These are phyloP conservation scores for Kluyveromyces marxianus DNA, from an alignment of 1,139 yeast genomes.

Conservation along the genomic window DNA sequence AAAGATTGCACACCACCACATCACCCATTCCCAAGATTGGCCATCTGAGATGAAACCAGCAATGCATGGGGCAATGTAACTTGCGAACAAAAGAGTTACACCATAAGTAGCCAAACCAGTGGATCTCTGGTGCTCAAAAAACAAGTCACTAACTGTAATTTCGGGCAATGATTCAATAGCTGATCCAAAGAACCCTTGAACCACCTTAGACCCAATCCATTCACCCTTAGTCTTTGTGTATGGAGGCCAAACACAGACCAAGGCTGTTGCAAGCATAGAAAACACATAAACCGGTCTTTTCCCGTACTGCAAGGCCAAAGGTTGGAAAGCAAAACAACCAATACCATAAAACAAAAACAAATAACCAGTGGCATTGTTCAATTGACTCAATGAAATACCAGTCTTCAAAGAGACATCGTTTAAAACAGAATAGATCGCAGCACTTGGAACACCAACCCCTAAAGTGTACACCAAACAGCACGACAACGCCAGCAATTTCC, in stretches of 20 bases:
- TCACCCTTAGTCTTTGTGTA: slow-evolving; percentile 35
- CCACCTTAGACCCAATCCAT: slow-evolving; percentile 33
- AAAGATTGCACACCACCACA: slow-evolving; percentile 40
- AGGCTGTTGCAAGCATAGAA: slow-evolving; percentile 33
- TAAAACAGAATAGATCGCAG: slow-evolving; percentile 41
- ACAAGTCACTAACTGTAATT: slow-evolving; percentile 42
- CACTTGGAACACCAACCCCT: slow-evolving; percentile 41
- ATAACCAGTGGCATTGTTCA: slow-evolving; percentile 48
- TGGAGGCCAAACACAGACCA: slow-evolving; percentile 40
- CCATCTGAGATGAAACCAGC: slow-evolving; percentile 44
- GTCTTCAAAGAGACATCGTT: slow-evolving; percentile 37
- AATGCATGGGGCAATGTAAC: slow-evolving; percentile 39
- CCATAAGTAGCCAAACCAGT: slow-evolving; percentile 41
- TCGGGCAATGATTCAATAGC: slow-evolving; percentile 53
- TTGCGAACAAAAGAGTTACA: slow-evolving; percentile 35
- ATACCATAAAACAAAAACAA: slow-evolving; percentile 38
- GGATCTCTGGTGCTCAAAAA: slow-evolving; percentile 47
- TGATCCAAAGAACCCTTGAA: slow-evolving; percentile 43
- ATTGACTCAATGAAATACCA: slow-evolving; percentile 34
- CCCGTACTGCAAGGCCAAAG: slow-evolving; percentile 47
- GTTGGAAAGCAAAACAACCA: slow-evolving; percentile 44
- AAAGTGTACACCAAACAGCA: slow-evolving; percentile 37
- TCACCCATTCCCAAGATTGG: slow-evolving; percentile 45
- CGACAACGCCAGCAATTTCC: slow-evolving; percentile 41
- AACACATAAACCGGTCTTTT: slow-evolving; percentile 44